phyloP scores from a whole-genome alignment of 805 yeast genomes.

The Starmera quercuum region DNA sequence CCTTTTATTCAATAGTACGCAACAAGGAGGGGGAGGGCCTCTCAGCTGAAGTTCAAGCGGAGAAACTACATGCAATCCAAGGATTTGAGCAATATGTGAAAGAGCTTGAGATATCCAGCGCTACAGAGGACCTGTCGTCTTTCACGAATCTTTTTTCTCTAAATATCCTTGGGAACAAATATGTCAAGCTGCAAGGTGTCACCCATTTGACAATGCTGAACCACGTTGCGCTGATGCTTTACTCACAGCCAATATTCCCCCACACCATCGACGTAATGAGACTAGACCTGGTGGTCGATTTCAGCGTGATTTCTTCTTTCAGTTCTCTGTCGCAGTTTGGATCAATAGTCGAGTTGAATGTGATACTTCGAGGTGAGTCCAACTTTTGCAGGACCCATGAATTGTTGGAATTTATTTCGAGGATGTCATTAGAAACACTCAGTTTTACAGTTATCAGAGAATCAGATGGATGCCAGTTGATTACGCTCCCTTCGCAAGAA shows the following conservation, averaged over 20 bases:
- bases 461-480: no score
- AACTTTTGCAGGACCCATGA: background rate
- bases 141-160: slow-evolving; percentile 8
- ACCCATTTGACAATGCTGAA: background rate
- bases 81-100: slow-evolving; percentile 2
- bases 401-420: background rate
- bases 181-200: no score
- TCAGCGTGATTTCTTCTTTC: background rate
- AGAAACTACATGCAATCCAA: background rate
- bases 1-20: slow-evolving; percentile 7
- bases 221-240: background rate
- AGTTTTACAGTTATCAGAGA: background rate
- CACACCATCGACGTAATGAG: background rate
- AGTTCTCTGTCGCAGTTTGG: background rate
- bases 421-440: background rate
- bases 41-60: background rate
- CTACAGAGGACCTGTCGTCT: background rate
- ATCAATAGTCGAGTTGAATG: background rate
- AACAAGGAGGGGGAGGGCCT: slow-evolving; percentile 4
- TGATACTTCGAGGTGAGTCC: background rate
- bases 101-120: slow-evolving; percentile 3
- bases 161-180: slow-evolving; percentile 8
- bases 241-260: background rate
- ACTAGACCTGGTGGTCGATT: background rate
- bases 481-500: no score